Evolutionary conservation across 2,329 filamentous ascomycete species (phyloP), one percentile per base, ranked within the genome.

Genomic region (Fusarium decemcellulare): DNA sequence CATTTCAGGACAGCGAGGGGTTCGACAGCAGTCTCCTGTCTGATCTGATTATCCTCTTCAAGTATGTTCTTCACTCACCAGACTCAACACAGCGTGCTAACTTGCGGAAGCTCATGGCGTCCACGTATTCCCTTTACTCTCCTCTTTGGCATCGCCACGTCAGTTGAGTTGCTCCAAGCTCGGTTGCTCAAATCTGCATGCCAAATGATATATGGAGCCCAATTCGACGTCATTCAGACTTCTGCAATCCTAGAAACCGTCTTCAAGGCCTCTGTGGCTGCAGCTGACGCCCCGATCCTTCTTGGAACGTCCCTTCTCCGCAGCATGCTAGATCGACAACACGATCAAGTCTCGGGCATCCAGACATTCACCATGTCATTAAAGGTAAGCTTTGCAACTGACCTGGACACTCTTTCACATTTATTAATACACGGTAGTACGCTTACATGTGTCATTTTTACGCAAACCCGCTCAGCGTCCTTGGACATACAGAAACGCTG

Each of bases 401-500:
- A 5, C 7, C 16, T 6, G 14, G 4, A 23, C 3, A 16, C 15
- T 32, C 6, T 3, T 2, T 15, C 27, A 15, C 30, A 18, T 51
- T 36, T 34, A 18, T 65, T 74, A 40, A 76, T 72, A 5, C 42
- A 6, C 18, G 65, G 16, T 77, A 93, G 87, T 96, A 95, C 79
- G 89, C 91, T 1, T 94, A 94, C 76, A 95, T 97, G 93, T 93
- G 91, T 61, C 92, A 94, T 76, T 95, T 93, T 75, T 95, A 93
- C 72, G 92, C 91, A 40, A 95, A 94, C 71, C 88, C 91, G 1
- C 82, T 94, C 5, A 93, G 90, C 65, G 78, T 93, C 5, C 84
- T 95, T 36, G 78, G 90, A 10, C 80, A 81, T 3, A 65, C 65
- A 27, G 46, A 69, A 77, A 8, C 16, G 27, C 68, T 93, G 1